phyloP scores from a whole-genome alignment of 352 stramenopile genomes.

The Globisporangium alternatum region DNA sequence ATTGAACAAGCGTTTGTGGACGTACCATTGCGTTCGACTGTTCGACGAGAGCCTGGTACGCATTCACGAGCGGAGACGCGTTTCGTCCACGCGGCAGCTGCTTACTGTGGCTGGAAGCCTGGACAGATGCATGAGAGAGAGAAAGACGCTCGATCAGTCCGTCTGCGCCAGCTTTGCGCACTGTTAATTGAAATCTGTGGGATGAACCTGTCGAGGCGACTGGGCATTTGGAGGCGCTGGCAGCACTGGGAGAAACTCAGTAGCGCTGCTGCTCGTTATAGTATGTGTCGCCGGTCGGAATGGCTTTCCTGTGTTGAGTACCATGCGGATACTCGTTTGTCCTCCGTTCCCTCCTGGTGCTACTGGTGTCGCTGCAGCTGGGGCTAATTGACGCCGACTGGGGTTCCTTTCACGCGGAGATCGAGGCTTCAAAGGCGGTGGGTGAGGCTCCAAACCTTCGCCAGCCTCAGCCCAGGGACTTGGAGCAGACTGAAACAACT shows the following conservation, averaged over 20 bases:
- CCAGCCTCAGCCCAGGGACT: slow-evolving; percentile 14
- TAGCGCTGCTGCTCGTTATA: background rate
- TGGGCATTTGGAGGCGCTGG: background rate
- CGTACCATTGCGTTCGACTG: slow-evolving; percentile 49
- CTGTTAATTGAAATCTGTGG: too few relatives aligned
- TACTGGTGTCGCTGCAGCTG: background rate
- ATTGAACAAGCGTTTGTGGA: too few relatives aligned
- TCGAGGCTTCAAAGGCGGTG: background rate
- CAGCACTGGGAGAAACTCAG: slow-evolving; percentile 13
- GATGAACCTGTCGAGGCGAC: slow-evolving; percentile 5
- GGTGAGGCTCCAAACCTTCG: slow-evolving; percentile 5
- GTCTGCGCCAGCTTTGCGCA: too few relatives aligned
- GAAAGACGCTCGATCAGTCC: background rate
- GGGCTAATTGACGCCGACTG: background rate
- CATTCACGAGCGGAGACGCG: slow-evolving; percentile 37
- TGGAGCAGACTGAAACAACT: slow-evolving; percentile 13
- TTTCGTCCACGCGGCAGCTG: slow-evolving; percentile 16
- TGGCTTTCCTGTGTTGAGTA: background rate
- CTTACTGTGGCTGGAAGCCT: background rate
- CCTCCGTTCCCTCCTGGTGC: background rate
- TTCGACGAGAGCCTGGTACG: slow-evolving; percentile 51
- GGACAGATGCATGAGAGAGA: background rate
- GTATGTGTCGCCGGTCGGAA: background rate
- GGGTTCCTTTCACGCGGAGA: background rate
- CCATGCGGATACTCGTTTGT: background rate